Evolutionary conservation across 331 rosid species (phyloP).

Genomic region (Malus hybrid): DNA sequence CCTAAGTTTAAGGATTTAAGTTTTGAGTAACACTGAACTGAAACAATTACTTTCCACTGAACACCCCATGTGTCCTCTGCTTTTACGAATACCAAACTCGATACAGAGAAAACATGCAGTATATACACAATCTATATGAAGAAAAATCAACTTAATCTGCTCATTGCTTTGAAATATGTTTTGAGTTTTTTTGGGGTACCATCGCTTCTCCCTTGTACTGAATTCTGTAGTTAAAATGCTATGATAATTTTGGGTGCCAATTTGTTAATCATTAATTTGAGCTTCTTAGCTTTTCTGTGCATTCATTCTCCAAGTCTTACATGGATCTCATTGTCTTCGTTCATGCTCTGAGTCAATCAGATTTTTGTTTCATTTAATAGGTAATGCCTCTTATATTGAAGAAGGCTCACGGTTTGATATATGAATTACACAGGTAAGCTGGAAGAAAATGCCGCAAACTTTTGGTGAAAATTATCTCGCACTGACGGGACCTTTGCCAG

Average conservation of each 20-base stretch:
- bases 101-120: not conserved
- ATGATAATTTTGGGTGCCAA: not conserved
- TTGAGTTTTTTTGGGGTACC: not conserved
- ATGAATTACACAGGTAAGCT: slow-evolving; percentile 52
- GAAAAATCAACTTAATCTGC: not conserved
- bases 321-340: not conserved
- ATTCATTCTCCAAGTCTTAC: not conserved
- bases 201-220: not conserved
- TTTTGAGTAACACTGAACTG: not conserved
- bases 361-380: not conserved
- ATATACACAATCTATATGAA: no score
- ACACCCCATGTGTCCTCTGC: not conserved
- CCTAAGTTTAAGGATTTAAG: not conserved
- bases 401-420: slow-evolving; percentile 21
- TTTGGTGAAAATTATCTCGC: slow-evolving; percentile 73
- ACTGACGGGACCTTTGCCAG: slow-evolving; percentile 76
- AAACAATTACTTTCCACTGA: not conserved
- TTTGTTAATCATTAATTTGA: not conserved
- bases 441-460: slow-evolving; percentile 63
- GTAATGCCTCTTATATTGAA: not conserved
- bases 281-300: not conserved
- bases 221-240: not conserved
- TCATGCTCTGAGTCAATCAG: not conserved
- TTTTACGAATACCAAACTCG: not conserved
- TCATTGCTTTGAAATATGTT: not conserved